phyloP scores from a whole-genome alignment of 306 rosid species.

The Ormosia emarginata region DNA sequence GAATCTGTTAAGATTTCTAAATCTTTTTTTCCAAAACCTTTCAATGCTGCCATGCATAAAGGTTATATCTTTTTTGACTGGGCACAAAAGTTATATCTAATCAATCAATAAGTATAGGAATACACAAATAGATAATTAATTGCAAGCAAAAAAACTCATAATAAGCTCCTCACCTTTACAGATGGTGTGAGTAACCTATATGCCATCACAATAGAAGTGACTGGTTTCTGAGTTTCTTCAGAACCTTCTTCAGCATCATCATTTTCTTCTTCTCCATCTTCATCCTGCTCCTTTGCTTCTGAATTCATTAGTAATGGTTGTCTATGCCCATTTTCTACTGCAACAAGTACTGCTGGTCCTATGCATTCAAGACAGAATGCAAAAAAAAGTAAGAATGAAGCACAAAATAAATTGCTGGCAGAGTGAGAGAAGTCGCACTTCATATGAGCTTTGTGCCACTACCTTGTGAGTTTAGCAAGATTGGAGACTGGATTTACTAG shows the following conservation, averaged over 20 bases:
- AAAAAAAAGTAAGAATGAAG: neutral
- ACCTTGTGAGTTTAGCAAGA: neutral
- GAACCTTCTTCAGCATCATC: constrained; percentile 48
- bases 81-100: neutral
- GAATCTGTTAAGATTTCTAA: neutral
- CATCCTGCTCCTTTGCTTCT: constrained; percentile 40
- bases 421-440: neutral
- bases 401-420: neutral
- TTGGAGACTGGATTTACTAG: neutral
- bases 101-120: neutral
- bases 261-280: constrained; percentile 49
- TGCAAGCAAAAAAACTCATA: neutral
- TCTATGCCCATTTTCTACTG: constrained; percentile 38
- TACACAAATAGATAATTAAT: neutral
- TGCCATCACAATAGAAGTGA: constrained; percentile 60
- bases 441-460: neutral
- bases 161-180: constrained; percentile 49
- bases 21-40: neutral
- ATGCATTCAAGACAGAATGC: constrained; percentile 2
- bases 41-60: neutral
- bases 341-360: constrained; percentile 46
- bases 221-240: constrained; percentile 53
- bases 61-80: neutral
- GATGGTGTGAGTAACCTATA: constrained; percentile 86
- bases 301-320: constrained; percentile 60